Conservation (phyloP, 768 basidiomycete species). For the Galerina sulciceps region DNA sequence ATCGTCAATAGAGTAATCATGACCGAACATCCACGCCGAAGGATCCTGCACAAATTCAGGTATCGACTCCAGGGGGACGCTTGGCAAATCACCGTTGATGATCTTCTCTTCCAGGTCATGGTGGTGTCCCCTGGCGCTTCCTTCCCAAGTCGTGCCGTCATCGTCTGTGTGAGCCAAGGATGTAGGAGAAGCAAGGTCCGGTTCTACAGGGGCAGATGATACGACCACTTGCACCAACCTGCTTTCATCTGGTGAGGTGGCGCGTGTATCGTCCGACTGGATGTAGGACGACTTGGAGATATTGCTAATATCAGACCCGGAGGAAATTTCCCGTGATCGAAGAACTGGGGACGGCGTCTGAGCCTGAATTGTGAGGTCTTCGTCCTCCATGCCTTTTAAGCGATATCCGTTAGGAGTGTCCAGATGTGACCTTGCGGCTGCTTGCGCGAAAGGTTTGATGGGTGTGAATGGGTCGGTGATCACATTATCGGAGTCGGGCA, state of each 20-base stretch:
- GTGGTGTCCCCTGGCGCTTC: slow-evolving; percentile 39
- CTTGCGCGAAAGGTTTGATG: slow-evolving; percentile 48
- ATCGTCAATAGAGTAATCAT: slow-evolving; percentile 84
- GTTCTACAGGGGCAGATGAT: slow-evolving; percentile 38
- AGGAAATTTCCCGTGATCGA: slow-evolving; percentile 43
- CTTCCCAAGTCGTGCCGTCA: slow-evolving; percentile 65
- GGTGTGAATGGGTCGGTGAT: slow-evolving; percentile 48
- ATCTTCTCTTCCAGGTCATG: slow-evolving; percentile 56
- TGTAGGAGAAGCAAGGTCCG: slow-evolving; percentile 54
- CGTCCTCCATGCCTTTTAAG: slow-evolving; percentile 46
- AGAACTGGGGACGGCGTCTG: slow-evolving; percentile 38
- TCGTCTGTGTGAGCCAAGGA: slow-evolving; percentile 55
- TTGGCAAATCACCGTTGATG: slow-evolving; percentile 53
- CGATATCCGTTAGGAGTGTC: slow-evolving; percentile 40
- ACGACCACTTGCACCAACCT: slow-evolving; percentile 37
- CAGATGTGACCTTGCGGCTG: slow-evolving; percentile 39
- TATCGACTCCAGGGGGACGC: slow-evolving; percentile 49
- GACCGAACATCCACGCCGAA: slow-evolving; percentile 59
- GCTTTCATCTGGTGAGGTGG: slow-evolving; percentile 53
- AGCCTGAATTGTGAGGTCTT: slow-evolving; percentile 66
- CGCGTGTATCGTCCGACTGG: slow-evolving; percentile 51
- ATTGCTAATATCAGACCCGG: slow-evolving; percentile 54
- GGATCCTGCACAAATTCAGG: slow-evolving; percentile 45
- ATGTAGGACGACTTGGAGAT: slow-evolving; percentile 51
- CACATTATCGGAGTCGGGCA: slow-evolving; percentile 55